Percentiles rank a stretch among this genome's conserved stretches.
Evolutionary conservation across 768 basidiomycete genomes (phyloP).

Genomic region (Amanita rubescens): DNA sequence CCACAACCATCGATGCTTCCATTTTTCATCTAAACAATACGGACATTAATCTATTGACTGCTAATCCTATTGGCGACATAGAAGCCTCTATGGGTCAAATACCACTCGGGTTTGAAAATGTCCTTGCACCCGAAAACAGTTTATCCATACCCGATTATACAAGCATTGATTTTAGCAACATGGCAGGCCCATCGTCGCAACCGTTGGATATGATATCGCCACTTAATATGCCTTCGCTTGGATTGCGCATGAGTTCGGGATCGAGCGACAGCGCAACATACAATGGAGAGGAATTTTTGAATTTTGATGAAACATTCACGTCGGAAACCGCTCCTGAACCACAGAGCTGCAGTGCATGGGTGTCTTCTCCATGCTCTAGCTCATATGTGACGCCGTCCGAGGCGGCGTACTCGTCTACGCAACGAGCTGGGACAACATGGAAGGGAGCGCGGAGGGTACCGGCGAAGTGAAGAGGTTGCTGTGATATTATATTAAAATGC

Average conservation of each 20-base stretch:
- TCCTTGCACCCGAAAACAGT: conserved; percentile 10
- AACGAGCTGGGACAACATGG: conserved; percentile 53
- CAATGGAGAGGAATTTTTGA: conserved; percentile 32
- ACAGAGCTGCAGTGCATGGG: conserved; percentile 12
- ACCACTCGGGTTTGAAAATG: conserved; percentile 5
- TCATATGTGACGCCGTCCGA: conserved; percentile 50
- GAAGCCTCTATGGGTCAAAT: conserved; percentile 27
- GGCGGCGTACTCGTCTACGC: conserved; percentile 38
- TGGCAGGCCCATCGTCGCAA: conserved; percentile 10
- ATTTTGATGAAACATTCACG: conserved; percentile 20
- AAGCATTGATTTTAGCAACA: conserved; percentile 13
- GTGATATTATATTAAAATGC: conserved; percentile 16
- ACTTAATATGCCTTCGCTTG: conserved; percentile 12
- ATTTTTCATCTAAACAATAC: conserved; percentile 30
- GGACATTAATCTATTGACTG: conserved; percentile 21
- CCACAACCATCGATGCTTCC: conserved; percentile 23
- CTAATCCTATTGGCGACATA: conserved; percentile 29
- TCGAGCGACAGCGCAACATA: conserved; percentile 10
- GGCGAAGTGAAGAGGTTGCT: conserved; percentile 12
- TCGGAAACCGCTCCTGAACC: conserved; percentile 9
- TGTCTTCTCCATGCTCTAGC: conserved; percentile 13
- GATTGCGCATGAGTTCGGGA: background rate
- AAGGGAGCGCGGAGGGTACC: conserved; percentile 23
- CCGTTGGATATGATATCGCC: conserved; percentile 1
- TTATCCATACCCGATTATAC: conserved; percentile 16